Conservation (phyloP, 2,329 filamentous ascomycete genomes). For the Colletotrichum lini region DNA sequence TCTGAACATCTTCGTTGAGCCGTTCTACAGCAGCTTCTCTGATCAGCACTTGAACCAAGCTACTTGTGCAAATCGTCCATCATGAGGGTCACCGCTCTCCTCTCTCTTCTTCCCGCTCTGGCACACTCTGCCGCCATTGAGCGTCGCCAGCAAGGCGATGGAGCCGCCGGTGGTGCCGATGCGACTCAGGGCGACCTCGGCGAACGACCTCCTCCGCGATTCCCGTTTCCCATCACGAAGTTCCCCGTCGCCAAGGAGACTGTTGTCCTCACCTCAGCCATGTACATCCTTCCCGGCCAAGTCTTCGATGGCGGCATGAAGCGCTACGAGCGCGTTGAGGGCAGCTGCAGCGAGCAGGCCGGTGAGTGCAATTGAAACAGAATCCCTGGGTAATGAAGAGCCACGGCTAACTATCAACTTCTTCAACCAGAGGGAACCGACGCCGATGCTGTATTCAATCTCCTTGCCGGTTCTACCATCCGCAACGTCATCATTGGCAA, state of each 20-base stretch:
- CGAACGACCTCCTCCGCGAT: slow-evolving; percentile 48
- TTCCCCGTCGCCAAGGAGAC: slow-evolving; percentile 49
- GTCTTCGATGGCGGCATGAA: slow-evolving; percentile 55
- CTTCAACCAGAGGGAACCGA: slow-evolving; percentile 54
- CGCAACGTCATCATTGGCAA: slow-evolving; percentile 57
- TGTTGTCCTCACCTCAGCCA: slow-evolving; percentile 47
- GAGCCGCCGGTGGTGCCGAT: slow-evolving; percentile 44
- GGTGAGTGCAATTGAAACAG: neutral
- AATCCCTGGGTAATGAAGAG: neutral
- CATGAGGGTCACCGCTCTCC: slow-evolving; percentile 46
- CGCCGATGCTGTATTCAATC: slow-evolving; percentile 57
- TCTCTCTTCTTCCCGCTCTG: slow-evolving; percentile 44
- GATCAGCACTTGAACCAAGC: neutral
- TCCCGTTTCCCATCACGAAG: slow-evolving; percentile 50
- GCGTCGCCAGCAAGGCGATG: slow-evolving; percentile 47
- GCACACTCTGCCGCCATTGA: slow-evolving; percentile 43
- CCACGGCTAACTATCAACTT: neutral
- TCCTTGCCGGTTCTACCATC: slow-evolving; percentile 54
- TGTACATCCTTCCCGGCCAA: slow-evolving; percentile 51
- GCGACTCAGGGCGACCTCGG: slow-evolving; percentile 47
- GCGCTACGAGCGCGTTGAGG: slow-evolving; percentile 56
- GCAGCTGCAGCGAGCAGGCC: slow-evolving; percentile 59
- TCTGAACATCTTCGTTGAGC: neutral
- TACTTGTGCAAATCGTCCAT: neutral
- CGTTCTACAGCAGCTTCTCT: neutral